These are phyloP conservation scores for Naganishia albida DNA, from an alignment of 1,284 basidiomycete genomes.

Conservation along the genomic window DNA sequence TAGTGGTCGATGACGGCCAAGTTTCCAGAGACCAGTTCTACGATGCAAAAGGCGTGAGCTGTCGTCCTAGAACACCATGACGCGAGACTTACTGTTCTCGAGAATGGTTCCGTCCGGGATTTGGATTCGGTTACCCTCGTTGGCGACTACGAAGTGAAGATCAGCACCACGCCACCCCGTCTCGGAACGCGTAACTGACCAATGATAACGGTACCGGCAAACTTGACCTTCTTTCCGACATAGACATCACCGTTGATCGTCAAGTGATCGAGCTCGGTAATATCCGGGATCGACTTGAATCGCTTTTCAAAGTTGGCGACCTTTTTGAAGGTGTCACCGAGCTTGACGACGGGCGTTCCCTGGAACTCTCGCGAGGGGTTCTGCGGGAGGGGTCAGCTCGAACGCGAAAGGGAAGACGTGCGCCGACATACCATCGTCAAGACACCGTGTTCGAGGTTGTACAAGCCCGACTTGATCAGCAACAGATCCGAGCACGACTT, in stretches of 20 bases:
- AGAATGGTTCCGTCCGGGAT: conserved; percentile 93
- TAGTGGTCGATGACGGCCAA: conserved; percentile 61
- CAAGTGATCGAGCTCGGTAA: conserved; percentile 91
- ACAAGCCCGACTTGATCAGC: conserved; percentile 94
- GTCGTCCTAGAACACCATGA: neutral
- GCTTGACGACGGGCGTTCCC: conserved; percentile 95
- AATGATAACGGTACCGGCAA: conserved; percentile 83
- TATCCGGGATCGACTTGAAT: conserved; percentile 95
- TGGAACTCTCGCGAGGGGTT: conserved; percentile 86
- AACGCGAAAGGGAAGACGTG: neutral
- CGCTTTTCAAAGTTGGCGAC: conserved; percentile 94
- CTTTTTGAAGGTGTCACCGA: conserved; percentile 76
- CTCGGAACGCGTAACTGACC: conserved; percentile 36
- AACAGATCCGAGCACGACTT: conserved; percentile 80
- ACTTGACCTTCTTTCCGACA: conserved; percentile 89
- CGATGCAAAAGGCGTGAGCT: conserved; percentile 5
- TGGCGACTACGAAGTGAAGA: conserved; percentile 67
- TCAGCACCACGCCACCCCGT: neutral
- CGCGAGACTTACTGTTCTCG: conserved; percentile 72
- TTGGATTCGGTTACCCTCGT: conserved; percentile 91
- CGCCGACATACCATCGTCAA: conserved; percentile 65
- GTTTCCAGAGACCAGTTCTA: conserved; percentile 61
- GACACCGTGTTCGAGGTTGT: conserved; percentile 91
- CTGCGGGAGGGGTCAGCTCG: neutral
- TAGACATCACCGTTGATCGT: conserved; percentile 95